Percentiles rank a stretch among this genome's conserved stretches.
phyloP scores from a whole-genome alignment of 2,329 filamentous ascomycete genomes.

The Trichoderma sp. region DNA sequence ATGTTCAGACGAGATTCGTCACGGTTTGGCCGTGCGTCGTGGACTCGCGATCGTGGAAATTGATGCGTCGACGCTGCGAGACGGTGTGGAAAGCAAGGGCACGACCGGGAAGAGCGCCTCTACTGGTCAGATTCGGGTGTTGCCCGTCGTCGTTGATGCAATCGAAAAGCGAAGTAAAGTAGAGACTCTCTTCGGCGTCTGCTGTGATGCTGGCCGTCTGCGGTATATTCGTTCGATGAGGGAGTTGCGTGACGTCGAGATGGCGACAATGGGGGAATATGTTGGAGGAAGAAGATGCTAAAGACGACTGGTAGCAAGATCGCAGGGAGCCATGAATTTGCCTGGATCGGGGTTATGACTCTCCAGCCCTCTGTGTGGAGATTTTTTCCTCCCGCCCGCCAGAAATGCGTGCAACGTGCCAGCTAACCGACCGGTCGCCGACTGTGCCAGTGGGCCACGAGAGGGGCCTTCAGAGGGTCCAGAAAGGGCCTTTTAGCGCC shows the following conservation, averaged over 20 bases:
- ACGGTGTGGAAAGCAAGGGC: background rate
- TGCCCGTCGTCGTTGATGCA: background rate
- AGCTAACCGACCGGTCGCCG: constrained; percentile 22
- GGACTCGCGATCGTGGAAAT: background rate
- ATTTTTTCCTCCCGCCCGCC: constrained; percentile 10
- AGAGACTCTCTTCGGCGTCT: background rate
- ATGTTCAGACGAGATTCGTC: background rate
- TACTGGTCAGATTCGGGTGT: background rate
- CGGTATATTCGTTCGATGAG: background rate
- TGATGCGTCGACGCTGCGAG: background rate
- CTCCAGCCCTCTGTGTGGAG: constrained; percentile 25
- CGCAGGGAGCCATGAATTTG: constrained; percentile 12
- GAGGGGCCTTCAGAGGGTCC: constrained; percentile 1
- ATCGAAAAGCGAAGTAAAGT: background rate
- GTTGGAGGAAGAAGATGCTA: constrained; percentile 4
- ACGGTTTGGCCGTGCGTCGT: background rate
- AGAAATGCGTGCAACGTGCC: constrained; percentile 23
- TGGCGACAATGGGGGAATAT: background rate
- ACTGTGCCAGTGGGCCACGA: constrained; percentile 13
- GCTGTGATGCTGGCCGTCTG: background rate
- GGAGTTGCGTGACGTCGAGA: constrained; percentile 5
- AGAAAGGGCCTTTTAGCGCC: constrained; percentile 17
- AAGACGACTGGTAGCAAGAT: constrained; percentile 6
- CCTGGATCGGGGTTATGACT: constrained; percentile 27
- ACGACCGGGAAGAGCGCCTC: too few relatives aligned